A percentile compares a stretch with the other conserved stretches of the same genome.
Conservation (phyloP, 345 rosid genomes). For the Acer campestre region DNA sequence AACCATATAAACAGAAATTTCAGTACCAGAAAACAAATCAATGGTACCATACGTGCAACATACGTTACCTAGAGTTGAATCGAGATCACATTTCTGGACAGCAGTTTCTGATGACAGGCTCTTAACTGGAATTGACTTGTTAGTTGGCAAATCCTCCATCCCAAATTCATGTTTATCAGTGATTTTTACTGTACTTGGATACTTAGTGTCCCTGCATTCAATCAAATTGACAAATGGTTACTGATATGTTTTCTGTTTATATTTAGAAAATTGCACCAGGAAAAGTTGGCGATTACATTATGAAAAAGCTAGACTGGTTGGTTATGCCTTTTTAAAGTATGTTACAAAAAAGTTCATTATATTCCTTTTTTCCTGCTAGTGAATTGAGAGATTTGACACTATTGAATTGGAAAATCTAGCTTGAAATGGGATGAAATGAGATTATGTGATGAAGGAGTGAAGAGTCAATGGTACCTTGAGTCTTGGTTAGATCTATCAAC, state of each 20-base stretch:
- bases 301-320: too few species aligned
- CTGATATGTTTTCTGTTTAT: not conserved
- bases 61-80: constrained; percentile 24
- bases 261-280: too few species aligned
- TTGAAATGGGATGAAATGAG: not conserved
- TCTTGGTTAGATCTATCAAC: constrained; percentile 26
- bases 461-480: constrained; percentile 24
- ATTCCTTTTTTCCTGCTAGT: too few species aligned
- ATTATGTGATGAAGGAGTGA: not conserved
- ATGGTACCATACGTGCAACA: not conserved
- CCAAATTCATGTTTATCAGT: constrained; percentile 17
- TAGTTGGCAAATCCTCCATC: constrained; percentile 34
- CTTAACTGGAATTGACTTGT: constrained; percentile 23
- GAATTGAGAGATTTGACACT: too few species aligned
- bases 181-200: constrained; percentile 9
- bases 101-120: not conserved
- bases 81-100: constrained; percentile 1
- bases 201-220: constrained; percentile 31
- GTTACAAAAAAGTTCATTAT: too few species aligned
- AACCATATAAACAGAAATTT: not conserved
- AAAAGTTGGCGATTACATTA: too few species aligned
- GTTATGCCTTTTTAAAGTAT: too few species aligned
- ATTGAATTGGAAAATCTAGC: too few species aligned
- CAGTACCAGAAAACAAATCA: not conserved
- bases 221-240: not conserved